These are phyloP conservation scores for Aaosphaeria arxii DNA, from an alignment of 2,329 filamentous ascomycete species.

Conservation along the genomic window DNA sequence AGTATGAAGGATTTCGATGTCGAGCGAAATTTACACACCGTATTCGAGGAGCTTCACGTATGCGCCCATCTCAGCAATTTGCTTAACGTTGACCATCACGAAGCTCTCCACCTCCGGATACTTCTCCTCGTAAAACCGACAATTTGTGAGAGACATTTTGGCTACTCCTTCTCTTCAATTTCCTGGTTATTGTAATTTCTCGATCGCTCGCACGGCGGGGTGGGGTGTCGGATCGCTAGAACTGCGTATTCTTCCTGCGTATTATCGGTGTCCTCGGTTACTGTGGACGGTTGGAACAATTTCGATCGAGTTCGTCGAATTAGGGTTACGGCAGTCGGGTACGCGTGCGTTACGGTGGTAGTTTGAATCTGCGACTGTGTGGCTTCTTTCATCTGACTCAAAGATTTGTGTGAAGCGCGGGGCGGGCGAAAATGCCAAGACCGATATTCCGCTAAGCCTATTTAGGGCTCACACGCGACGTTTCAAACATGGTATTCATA, in stretches of 20 bases:
- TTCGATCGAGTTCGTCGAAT: neutral
- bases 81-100: conserved; percentile 99
- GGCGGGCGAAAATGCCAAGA: conserved; percentile 10
- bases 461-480: conserved; percentile 1
- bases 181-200: neutral
- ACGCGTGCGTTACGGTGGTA: neutral
- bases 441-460: conserved; percentile 17
- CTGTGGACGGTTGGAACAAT: neutral
- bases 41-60: conserved; percentile 99
- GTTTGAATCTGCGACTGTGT: neutral
- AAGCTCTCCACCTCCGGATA: conserved; percentile 98
- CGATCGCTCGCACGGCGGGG: neutral
- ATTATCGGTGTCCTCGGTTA: neutral
- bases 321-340: neutral
- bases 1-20: neutral
- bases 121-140: conserved; percentile 96
- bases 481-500: too few relatives aligned
- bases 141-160: conserved; percentile 93
- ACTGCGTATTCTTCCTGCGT: neutral
- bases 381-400: neutral
- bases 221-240: neutral
- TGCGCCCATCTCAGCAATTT: conserved; percentile 99
- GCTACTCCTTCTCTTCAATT: conserved; percentile 15
- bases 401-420: neutral
- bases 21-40: conserved; percentile 22